Percentiles rank a stretch among this genome's conserved stretches.
Conservation (phyloP, 805 yeast species). For the Sungouiella blattae region DNA sequence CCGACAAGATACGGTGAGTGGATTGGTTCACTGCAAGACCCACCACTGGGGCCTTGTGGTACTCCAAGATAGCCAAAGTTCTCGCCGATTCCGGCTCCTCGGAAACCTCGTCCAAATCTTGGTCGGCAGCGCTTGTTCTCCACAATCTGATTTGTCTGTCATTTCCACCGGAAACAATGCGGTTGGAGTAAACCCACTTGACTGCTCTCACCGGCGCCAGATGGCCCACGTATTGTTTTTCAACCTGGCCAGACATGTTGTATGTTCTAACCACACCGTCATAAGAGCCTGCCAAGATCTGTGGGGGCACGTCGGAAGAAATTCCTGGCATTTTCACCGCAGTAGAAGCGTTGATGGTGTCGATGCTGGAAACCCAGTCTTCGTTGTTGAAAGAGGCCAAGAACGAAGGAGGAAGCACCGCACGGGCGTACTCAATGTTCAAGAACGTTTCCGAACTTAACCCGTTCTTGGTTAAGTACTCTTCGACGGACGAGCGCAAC, state of each 20-base stretch:
- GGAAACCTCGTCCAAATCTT: slow-evolving; percentile 28
- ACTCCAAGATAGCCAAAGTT: slow-evolving; percentile 81
- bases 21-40: slow-evolving; percentile 57
- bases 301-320: slow-evolving; percentile 35
- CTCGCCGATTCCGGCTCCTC: slow-evolving; percentile 55
- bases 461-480: slow-evolving; percentile 72
- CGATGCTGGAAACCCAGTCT: slow-evolving; percentile 89
- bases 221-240: slow-evolving; percentile 82
- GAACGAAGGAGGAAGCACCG: slow-evolving; percentile 91
- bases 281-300: slow-evolving; percentile 83
- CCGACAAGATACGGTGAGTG: slow-evolving; percentile 70
- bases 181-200: slow-evolving; percentile 69
- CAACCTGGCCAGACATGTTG: slow-evolving; percentile 75
- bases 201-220: slow-evolving; percentile 82
- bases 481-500: slow-evolving; percentile 73
- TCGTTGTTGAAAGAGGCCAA: slow-evolving; percentile 85
- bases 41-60: slow-evolving; percentile 87
- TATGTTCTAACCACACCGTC: slow-evolving; percentile 93
- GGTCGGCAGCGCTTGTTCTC: slow-evolving; percentile 53
- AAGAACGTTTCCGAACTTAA: slow-evolving; percentile 77
- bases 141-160: slow-evolving; percentile 88
- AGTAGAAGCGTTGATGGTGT: slow-evolving; percentile 41
- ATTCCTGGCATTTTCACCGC: slow-evolving; percentile 19
- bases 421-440: slow-evolving; percentile 84
- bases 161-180: slow-evolving; percentile 81